phyloP scores from a whole-genome alignment of 1,284 basidiomycete species.

The Papiliotrema terrestris region DNA sequence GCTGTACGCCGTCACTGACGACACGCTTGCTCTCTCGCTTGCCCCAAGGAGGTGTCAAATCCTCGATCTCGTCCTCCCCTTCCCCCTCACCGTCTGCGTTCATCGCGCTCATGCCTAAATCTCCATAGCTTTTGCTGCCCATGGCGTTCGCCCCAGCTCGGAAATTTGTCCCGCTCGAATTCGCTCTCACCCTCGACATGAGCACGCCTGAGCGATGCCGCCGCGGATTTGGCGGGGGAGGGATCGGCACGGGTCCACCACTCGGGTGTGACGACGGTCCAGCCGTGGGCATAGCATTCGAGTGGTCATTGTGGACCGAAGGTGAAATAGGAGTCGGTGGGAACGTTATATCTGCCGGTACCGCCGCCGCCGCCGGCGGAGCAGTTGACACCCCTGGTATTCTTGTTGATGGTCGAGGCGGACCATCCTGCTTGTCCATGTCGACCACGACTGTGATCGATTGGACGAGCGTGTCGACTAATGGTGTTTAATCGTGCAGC shows the following conservation, averaged over 20 bases:
- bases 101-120: slow-evolving; percentile 16
- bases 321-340: neutral
- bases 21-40: slow-evolving; percentile 15
- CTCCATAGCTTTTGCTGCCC: slow-evolving; percentile 37
- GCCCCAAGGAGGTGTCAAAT: neutral
- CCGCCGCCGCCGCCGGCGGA: no score
- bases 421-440: no score
- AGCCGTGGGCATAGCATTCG: neutral
- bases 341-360: neutral
- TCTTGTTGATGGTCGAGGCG: no score
- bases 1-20: slow-evolving; percentile 24
- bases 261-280: neutral
- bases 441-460: no score
- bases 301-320: neutral
- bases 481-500: no score
- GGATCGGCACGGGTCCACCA: slow-evolving; percentile 14
- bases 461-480: no score
- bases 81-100: slow-evolving; percentile 8
- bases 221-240: slow-evolving; percentile 39
- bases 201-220: slow-evolving; percentile 37
- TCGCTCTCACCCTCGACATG: slow-evolving; percentile 33
- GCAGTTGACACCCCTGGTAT: no score
- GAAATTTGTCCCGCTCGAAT: slow-evolving; percentile 23
- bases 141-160: slow-evolving; percentile 11
- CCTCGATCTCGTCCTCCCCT: neutral